Evolutionary conservation across 306 rosid genomes (phyloP).

Genomic region (Acacia acuminata): DNA sequence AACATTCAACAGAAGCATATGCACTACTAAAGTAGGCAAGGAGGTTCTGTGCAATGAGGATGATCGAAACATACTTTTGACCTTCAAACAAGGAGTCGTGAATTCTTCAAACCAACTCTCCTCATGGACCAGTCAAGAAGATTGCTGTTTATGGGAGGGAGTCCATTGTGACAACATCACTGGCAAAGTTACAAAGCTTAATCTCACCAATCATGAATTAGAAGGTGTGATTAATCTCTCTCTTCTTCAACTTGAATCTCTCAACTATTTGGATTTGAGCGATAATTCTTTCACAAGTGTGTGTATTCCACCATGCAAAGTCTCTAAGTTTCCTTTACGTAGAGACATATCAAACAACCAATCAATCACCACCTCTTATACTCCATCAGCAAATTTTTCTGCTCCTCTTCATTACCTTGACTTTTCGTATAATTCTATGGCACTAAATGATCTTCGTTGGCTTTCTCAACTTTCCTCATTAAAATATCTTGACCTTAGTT

Average conservation of each 20-base stretch:
- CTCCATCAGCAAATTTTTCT: no score
- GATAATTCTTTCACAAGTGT: rapidly evolving
- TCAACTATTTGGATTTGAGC: no score
- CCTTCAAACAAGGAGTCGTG: background rate
- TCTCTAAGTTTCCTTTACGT: no score
- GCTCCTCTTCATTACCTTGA: no score
- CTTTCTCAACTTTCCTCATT: no score
- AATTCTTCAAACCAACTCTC: no score
- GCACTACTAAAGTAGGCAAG: no score
- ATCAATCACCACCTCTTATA: no score
- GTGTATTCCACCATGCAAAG: no score
- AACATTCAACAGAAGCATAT: background rate
- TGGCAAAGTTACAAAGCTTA: background rate
- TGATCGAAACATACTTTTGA: background rate
- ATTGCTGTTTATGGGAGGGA: background rate
- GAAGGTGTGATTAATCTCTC: background rate
- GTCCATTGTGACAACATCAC: background rate
- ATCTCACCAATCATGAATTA: background rate
- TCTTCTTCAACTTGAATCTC: background rate
- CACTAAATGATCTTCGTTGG: no score
- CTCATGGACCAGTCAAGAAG: background rate
- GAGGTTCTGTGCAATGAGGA: background rate
- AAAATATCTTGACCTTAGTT: background rate
- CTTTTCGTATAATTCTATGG: no score
- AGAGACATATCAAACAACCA: no score